Evolutionary conservation across 1,139 yeast genomes (phyloP).

Genomic region (Saccharomyces hybrid): DNA sequence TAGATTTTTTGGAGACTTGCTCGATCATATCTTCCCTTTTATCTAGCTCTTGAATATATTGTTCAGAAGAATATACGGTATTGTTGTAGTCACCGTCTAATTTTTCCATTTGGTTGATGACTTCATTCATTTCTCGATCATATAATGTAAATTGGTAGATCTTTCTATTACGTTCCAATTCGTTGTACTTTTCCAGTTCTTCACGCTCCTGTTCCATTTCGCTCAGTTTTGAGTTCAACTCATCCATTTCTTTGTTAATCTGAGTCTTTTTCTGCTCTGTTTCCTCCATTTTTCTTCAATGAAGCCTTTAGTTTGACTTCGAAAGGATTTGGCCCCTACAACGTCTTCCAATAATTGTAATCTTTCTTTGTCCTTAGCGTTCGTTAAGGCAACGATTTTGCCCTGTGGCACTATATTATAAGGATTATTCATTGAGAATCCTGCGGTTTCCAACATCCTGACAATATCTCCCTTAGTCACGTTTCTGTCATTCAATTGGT

Average conservation of each 20-base stretch:
- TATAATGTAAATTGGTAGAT: conserved; percentile 67
- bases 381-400: conserved; percentile 73
- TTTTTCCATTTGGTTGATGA: conserved; percentile 52
- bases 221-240: conserved; percentile 61
- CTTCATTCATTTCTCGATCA: conserved; percentile 64
- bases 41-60: conserved; percentile 38
- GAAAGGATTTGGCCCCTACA: conserved; percentile 91
- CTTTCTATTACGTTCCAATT: conserved; percentile 59
- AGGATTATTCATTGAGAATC: conserved; percentile 84
- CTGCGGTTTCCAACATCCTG: conserved; percentile 83
- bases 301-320: conserved; percentile 78
- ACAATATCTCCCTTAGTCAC: conserved; percentile 76
- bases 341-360: conserved; percentile 76
- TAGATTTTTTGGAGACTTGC: conserved; percentile 33
- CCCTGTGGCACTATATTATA: conserved; percentile 98
- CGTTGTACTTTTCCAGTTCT: conserved; percentile 65
- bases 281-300: conserved; percentile 62
- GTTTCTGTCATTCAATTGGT: conserved; percentile 65
- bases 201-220: conserved; percentile 78
- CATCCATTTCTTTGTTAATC: conserved; percentile 64
- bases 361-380: conserved; percentile 80
- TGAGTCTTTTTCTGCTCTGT: conserved; percentile 64
- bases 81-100: conserved; percentile 55
- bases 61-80: conserved; percentile 39
- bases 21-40: conserved; percentile 43